Evolutionary conservation across 2,329 filamentous ascomycete species (phyloP).

Genomic region (Fusarium coicis): DNA sequence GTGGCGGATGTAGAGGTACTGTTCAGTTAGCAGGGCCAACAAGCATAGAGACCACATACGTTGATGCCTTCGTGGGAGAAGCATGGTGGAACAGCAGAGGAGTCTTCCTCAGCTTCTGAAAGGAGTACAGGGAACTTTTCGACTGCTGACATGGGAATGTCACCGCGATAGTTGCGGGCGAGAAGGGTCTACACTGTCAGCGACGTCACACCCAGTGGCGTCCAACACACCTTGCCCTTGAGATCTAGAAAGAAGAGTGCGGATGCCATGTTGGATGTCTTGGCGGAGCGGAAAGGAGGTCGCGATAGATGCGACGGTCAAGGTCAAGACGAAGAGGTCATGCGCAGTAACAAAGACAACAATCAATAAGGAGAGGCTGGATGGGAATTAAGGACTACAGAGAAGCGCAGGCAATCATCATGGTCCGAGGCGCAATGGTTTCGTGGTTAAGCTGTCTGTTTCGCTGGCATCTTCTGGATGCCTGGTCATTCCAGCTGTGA

Average conservation of each 20-base stretch:
- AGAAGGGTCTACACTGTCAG: conserved; percentile 81
- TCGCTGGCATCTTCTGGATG: conserved; percentile 44
- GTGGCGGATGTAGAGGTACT: conserved; percentile 99
- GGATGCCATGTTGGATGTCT: conserved; percentile 76
- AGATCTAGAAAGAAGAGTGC: conserved; percentile 98
- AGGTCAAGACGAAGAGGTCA: conserved; percentile 24
- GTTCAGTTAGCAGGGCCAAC: conserved; percentile 20
- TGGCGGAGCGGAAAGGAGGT: conserved; percentile 41
- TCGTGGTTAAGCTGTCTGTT: conserved; percentile 33
- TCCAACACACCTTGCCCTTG: conserved; percentile 88
- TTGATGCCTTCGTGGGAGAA: conserved; percentile 99
- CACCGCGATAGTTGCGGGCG: conserved; percentile 97
- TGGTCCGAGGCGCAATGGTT: conserved; percentile 27
- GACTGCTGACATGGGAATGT: conserved; percentile 98
- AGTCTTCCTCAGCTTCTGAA: conserved; percentile 98
- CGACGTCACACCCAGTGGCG: background rate
- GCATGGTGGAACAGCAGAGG: conserved; percentile 94
- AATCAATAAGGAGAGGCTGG: conserved; percentile 10
- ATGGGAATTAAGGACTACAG: conserved; percentile 35
- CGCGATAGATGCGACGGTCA: conserved; percentile 40
- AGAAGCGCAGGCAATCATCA: conserved; percentile 42
- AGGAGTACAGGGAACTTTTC: conserved; percentile 97
- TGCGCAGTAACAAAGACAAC: conserved; percentile 18
- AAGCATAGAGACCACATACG: conserved; percentile 62
- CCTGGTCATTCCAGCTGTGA: conserved; percentile 36